A percentile compares a stretch with the other conserved stretches of the same genome.
phyloP scores from a whole-genome alignment of 345 rosid species.

The Citrus unshiu region DNA sequence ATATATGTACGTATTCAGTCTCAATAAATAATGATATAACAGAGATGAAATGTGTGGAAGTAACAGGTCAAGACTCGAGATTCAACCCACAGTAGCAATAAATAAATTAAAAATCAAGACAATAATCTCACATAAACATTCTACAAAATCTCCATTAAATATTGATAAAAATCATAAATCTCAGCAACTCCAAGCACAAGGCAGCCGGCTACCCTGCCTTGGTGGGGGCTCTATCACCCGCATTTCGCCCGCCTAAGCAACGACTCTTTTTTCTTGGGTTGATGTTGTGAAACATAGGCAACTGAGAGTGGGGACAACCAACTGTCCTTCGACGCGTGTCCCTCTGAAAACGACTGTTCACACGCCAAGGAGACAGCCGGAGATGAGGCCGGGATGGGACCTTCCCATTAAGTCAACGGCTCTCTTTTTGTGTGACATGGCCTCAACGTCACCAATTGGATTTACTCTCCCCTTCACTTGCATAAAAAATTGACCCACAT shows the following conservation, averaged over 20 bases:
- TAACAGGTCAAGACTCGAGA: neutral
- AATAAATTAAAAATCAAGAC: neutral
- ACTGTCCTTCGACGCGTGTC: slow-evolving; percentile 6
- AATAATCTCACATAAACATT: slow-evolving; percentile 20
- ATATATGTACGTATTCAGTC: neutral
- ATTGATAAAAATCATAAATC: neutral
- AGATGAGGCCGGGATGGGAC: slow-evolving; percentile 22
- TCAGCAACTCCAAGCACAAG: slow-evolving; percentile 15
- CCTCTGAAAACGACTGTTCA: slow-evolving; percentile 19
- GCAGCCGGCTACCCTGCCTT: slow-evolving; percentile 15
- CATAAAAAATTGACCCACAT: too few species aligned
- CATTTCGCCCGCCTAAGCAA: slow-evolving; percentile 21
- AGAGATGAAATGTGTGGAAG: neutral
- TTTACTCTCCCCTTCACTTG: too few species aligned
- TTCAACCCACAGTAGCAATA: neutral
- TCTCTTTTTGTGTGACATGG: neutral
- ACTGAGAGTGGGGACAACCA: neutral
- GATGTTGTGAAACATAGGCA: neutral
- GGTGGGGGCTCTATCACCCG: slow-evolving; percentile 2
- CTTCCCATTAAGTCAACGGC: slow-evolving; percentile 5
- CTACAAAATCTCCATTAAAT: slow-evolving; percentile 4
- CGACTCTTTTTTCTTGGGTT: slow-evolving; percentile 4
- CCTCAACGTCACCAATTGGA: neutral
- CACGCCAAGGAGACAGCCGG: slow-evolving; percentile 19
- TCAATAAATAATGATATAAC: neutral